Base-by-base conservation (phyloP, 2,329 filamentous ascomycete species). In the Phyllosticta citriasiana region DNA sequence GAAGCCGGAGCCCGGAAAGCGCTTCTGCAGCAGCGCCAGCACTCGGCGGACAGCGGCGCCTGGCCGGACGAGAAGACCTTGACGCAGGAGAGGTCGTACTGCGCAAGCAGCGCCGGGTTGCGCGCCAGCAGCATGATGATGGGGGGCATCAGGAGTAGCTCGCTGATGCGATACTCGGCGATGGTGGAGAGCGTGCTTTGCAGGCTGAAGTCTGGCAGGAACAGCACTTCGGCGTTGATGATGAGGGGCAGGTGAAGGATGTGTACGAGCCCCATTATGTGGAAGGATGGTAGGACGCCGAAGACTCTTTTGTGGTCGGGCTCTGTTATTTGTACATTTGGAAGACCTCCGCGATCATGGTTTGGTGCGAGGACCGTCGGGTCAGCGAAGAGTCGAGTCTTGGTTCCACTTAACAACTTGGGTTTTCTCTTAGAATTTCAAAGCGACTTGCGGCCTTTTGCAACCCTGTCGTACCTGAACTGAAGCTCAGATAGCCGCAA, bases 131-230 rank as follows among this genome's bases (percentile, higher is more conserved):
- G 77, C 65, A 87, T 85, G 2, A 87, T 68, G 53, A 87, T 84
- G 0, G 82, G 83, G 0, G 84, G 84, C 0, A 85, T 83, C 3
- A 85, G 74, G 19, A 84, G 76, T 2, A 85, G 71, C 66, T 86
- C 83, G 3, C 71, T 71, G 63, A 85, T 78, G 63, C 79, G 74
- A 72, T 84, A 79, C 53, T 80, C 71, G 51, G 75, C 73, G 14
- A 85, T 76, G 0, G 81, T 76, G 33, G 76, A 66, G 9, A 86
- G 79, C 79, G 86, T 83, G 24, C 71, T 69, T 40, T 79, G 74
- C 79, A 87, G 84, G n/a, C 79, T 84, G 72, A 88, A 89, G 5
- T 77, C 71, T 0, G 84, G 82, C 1, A 88, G 77, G 78, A 88
- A 85, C 68, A 84, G 79, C 30, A 88, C 84, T 66, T 86, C 80